phyloP scores from a whole-genome alignment of 2,329 filamentous ascomycete genomes.

The Alternaria novae-zelandiae region DNA sequence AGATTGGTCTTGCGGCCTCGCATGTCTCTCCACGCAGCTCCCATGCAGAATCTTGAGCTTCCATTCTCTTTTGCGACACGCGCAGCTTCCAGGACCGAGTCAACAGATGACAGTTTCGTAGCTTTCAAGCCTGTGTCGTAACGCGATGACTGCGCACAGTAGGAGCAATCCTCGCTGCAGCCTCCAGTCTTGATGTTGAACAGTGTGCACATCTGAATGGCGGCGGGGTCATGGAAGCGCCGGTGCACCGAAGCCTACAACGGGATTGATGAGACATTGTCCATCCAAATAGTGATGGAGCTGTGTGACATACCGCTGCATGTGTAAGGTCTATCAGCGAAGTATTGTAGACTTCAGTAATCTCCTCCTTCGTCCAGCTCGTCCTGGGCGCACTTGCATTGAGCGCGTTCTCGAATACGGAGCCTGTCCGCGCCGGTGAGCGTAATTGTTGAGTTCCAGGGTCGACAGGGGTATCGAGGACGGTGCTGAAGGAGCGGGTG shows the following conservation, averaged over 20 bases:
- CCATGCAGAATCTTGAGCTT: conserved; percentile 93
- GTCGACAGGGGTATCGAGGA: conserved; percentile 38
- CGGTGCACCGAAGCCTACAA: conserved; percentile 76
- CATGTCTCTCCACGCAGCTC: conserved; percentile 94
- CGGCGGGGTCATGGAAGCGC: conserved; percentile 81
- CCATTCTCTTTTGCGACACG: conserved; percentile 80
- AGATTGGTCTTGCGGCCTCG: conserved; percentile 83
- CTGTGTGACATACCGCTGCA: conserved; percentile 64
- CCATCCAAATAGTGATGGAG: not conserved
- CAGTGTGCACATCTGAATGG: conserved; percentile 89
- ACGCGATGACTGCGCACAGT: conserved; percentile 87
- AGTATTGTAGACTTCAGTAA: conserved; percentile 80
- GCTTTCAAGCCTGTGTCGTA: conserved; percentile 80
- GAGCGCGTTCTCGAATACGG: conserved; percentile 58
- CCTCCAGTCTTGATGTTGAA: conserved; percentile 98
- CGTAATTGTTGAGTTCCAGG: conserved; percentile 29
- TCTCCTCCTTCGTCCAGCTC: conserved; percentile 83
- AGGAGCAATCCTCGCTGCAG: conserved; percentile 90
- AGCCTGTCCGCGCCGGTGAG: conserved; percentile 15
- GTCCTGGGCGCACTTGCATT: conserved; percentile 67
- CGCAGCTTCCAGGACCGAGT: conserved; percentile 80
- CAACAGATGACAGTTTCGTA: conserved; percentile 78
- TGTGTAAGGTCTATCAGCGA: conserved; percentile 80
- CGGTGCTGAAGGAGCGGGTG: conserved; percentile 38
- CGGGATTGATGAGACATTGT: conserved; percentile 6